Base-by-base conservation (phyloP, 306 rosid genomes). In the Malus sylvestris region DNA sequence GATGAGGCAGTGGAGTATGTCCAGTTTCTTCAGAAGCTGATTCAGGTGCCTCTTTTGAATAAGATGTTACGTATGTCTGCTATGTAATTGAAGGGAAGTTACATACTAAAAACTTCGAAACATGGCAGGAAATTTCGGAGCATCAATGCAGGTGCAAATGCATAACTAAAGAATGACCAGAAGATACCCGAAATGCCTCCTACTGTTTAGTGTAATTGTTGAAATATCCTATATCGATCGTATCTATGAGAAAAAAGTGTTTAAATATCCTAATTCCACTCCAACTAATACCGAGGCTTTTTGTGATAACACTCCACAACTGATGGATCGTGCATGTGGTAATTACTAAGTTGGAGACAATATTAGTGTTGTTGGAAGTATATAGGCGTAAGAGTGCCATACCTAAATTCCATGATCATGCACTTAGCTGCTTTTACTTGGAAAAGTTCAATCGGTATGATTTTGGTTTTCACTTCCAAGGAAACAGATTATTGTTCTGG, bases 61-160 rank as follows among this genome's bases (percentile, higher is more conserved):
- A 35, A 6, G 40, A 35, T 35, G 40, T 35, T 35, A 35, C 6
- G 40, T 35, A 8, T 6, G 9, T 35, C 40, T 35, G 8, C 8
- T 35, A 35, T 27, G 33, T 13, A 70, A 44, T 25, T 49, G 33
- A 79, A 68, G 19, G 19, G 19, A 23, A 67, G 40, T 55, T 72
- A 25, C 65, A 8, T 19, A 33, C 75, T 74, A 66, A 77, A 42
- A 22, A 45, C 30, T 81, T 79, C 70, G 4, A 55, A 76, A 75
- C 78, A 76, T 85, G 71, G 86, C 93, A 88, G 98, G 97, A 90
- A 83, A 93, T 93, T 25, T 79, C 90, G n/a, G 97, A 87, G 85
- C 87, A 88, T 32, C 94, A 90, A 62, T 69, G 82, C 60, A 85
- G 84, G 71, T 93, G 97, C 88, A 86, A 67, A 76, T 93, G 98